Base-by-base conservation (phyloP, 345 rosid genomes). In the Isatis tinctoria region DNA sequence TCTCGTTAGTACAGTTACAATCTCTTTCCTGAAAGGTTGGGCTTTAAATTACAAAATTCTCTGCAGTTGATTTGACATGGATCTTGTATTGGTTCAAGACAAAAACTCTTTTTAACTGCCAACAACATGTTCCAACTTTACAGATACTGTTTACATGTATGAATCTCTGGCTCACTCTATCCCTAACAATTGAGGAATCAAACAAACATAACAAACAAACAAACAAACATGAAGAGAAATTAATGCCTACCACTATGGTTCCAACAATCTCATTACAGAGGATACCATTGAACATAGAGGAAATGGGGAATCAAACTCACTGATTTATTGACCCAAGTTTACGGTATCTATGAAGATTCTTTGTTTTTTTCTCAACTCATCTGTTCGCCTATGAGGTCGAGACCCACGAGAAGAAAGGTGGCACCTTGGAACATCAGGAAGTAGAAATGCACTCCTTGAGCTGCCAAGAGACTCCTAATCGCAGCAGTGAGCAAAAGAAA, bases 371-470 rank as follows among this genome's bases (percentile, higher is more conserved):
- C 66, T 75, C 65, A 88, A 77, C 87, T 87, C 92, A 92, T 83
- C 78, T 92, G 98, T 72, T 92, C 94, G 9, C 97, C 97, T 1
- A 91, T 88, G 44, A 88, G 81, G 81, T 91, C 97, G 44, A 91
- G 88, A 70, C 97, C 97, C 35, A 91, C 97, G 0, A 91, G 76
- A 60, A 91, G 97, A 74, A 91, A 91, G 8, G 94, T 86, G 44
- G 83, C 61, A 2, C 97, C 97, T 82, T 91, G 97, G 85, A 91
- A 91, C 43, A 91, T 85, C 61, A 88, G 82, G 86, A 86, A 91
- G 82, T 91, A 91, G 85, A 91, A 91, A 69, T 88, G 97, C 41
- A 91, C 92, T 75, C 94, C 97, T 63, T 88, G 92, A 8, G 94
- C 89, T 33, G 94, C 78, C 59, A 91, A 79, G 66, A 88, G 81